A percentile compares a stretch with the other conserved stretches of the same genome.
phyloP scores from a whole-genome alignment of 306 rosid species.

The Trifolium pratense region DNA sequence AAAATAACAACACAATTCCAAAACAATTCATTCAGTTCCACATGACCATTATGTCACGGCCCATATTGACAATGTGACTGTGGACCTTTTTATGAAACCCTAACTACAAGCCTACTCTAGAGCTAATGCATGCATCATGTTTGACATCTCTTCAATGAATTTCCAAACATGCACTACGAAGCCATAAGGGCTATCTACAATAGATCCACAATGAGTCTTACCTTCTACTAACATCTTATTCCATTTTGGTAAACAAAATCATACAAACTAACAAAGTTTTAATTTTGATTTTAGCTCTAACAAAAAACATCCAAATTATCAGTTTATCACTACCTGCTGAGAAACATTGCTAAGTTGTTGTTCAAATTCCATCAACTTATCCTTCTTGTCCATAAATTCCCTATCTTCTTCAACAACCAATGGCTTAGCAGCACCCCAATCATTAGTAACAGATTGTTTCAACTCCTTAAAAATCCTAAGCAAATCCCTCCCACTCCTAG shows the following conservation, averaged over 20 bases:
- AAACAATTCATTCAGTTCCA: constrained; percentile 26
- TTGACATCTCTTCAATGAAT: constrained; percentile 6
- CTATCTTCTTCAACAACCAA: constrained; percentile 85
- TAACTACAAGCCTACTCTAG: background rate
- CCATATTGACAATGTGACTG: background rate
- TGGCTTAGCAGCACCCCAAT: constrained; percentile 84
- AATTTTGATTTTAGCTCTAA: background rate
- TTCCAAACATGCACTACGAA: constrained; percentile 4
- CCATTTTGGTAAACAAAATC: background rate
- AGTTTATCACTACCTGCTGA: constrained; percentile 63
- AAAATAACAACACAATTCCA: constrained; percentile 11
- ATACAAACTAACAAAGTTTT: background rate
- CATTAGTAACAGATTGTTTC: constrained; percentile 83
- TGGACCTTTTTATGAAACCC: background rate
- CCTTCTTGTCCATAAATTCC: constrained; percentile 83
- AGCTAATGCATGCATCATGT: constrained; percentile 15
- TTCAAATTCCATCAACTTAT: constrained; percentile 74
- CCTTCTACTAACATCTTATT: background rate
- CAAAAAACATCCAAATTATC: constrained; percentile 6
- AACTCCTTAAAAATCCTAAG: constrained; percentile 87
- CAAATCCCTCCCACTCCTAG: constrained; percentile 89
- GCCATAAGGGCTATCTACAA: constrained; percentile 1
- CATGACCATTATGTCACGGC: background rate
- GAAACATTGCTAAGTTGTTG: constrained; percentile 73
- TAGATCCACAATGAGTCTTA: background rate